Evolutionary conservation across 1,284 basidiomycete genomes (phyloP).

Genomic region (Ustilago hordei): DNA sequence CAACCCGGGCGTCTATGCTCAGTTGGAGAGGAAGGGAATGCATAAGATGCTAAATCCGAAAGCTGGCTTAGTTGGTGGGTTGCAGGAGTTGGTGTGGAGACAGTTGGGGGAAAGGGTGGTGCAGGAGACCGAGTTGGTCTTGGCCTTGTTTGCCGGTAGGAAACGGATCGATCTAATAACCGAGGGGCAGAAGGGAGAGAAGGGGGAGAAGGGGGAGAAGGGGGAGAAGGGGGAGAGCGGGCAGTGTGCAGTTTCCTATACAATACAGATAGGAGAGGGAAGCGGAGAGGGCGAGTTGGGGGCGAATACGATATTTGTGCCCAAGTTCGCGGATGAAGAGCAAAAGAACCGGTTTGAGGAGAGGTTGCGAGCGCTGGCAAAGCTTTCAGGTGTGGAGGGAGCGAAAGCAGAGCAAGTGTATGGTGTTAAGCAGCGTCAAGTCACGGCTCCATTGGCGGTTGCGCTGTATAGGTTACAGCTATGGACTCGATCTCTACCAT

Average conservation of each 20-base stretch:
- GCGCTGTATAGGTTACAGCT: slow-evolving; percentile 37
- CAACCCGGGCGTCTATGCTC: slow-evolving; percentile 3
- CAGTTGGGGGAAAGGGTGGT: slow-evolving; percentile 33
- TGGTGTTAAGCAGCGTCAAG: slow-evolving; percentile 8
- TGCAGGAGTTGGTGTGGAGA: slow-evolving; percentile 9
- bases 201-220: not conserved
- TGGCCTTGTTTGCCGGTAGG: slow-evolving; percentile 1
- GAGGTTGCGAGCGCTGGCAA: not conserved
- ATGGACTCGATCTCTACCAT: slow-evolving; percentile 18
- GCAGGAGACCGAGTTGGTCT: slow-evolving; percentile 19
- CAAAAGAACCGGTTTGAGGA: slow-evolving; percentile 8
- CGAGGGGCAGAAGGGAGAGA: not conserved
- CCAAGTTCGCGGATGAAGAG: slow-evolving; percentile 3
- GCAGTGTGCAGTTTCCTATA: not conserved
- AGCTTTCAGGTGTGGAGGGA: not conserved
- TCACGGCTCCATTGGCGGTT: slow-evolving; percentile 27
- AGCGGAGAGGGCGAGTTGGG: not conserved
- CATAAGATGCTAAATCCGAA: slow-evolving; percentile 13
- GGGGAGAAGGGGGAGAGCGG: not conserved
- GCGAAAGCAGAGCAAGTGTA: not conserved
- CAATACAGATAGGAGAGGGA: not conserved
- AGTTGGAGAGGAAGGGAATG: not conserved
- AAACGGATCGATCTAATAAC: slow-evolving; percentile 16
- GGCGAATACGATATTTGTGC: slow-evolving; percentile 1
- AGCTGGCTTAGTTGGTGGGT: slow-evolving; percentile 10